Evolutionary conservation across 2,329 filamentous ascomycete genomes (phyloP), one percentile per base, ranked within the genome.

Genomic region (Pseudogymnoascus sp.): DNA sequence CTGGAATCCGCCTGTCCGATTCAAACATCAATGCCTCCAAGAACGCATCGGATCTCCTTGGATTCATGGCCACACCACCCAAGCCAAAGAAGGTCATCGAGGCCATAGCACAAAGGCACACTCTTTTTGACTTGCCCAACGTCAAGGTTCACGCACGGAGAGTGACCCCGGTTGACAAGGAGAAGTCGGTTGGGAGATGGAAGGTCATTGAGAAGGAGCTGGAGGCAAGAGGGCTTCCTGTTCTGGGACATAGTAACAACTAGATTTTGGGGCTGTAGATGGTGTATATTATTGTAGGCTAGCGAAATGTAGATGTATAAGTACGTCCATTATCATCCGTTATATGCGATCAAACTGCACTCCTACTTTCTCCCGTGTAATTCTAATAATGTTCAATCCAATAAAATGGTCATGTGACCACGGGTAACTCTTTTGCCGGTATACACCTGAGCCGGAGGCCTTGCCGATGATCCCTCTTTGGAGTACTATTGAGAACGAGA

Each of bases 151-250:
- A 83, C 68, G 73, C 76, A 26, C 82, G 82, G 67, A 86, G 87
- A 70, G 78, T 90, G 65, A 92, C 86, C 7, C 83, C 85, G 9
- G 85, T 89, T 35, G 84, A 93, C 73, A 86, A 85, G 73, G 89
- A 93, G 75, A 85, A 83, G 69, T 80, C 83, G 59, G 73, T 90
- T 44, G 91, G 91, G 29, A 81, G 90, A 70, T 90, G 88, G 84
- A 95, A 95, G 83, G 75, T 92, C 60, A 90, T 93, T 70, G 83
- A 89, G 74, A 78, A 86, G 70, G 88, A 91, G 75, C 78, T 93
- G 66, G 76, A 76, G 70, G 80, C 83, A 72, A 79, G 87, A 63
- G 82, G 82, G 15, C 73, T 93, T 68, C 84, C 87, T 7, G 76
- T 85, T 15, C 78, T 77, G 3, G 84, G 83, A 2, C 76, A 77